A percentile compares a stretch with the other conserved stretches of the same genome.
Evolutionary conservation across 2,329 filamentous ascomycete species (phyloP).

Genomic region (Dactylella cylindrospora): DNA sequence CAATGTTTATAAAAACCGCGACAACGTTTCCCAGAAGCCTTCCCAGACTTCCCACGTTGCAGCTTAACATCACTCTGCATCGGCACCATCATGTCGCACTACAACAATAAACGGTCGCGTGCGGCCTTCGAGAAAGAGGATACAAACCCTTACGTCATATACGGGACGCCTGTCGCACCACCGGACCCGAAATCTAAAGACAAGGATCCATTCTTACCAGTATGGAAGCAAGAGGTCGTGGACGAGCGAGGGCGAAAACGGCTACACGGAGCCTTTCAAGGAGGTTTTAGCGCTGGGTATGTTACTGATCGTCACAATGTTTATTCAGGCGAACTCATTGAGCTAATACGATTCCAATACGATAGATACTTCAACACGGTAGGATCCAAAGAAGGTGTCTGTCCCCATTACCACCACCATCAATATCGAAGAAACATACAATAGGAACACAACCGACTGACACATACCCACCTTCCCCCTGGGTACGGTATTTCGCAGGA

Average conservation of each 20-base stretch:
- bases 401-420: constrained; percentile 15
- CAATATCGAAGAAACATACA: not conserved
- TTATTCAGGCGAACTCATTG: not conserved
- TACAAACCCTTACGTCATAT: constrained; percentile 72
- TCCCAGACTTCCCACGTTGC: not conserved
- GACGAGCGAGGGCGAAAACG: constrained; percentile 89
- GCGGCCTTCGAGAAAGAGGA: constrained; percentile 67
- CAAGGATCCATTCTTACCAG: constrained; percentile 83
- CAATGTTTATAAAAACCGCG: too few species aligned
- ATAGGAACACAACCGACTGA: constrained; percentile 30
- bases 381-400: constrained; percentile 79
- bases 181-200: constrained; percentile 75
- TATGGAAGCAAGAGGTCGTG: constrained; percentile 98
- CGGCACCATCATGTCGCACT: constrained; percentile 19
- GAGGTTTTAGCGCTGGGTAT: constrained; percentile 93
- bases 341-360: constrained; percentile 23
- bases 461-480: constrained; percentile 7
- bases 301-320: constrained; percentile 49
- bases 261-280: constrained; percentile 93
- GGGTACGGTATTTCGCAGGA: constrained; percentile 52
- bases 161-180: constrained; percentile 81
- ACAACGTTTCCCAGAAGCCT: not conserved
- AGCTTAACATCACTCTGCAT: not conserved
- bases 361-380: constrained; percentile 94
- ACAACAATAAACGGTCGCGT: constrained; percentile 69